Percentiles rank a stretch among this genome's conserved stretches.
These are phyloP conservation scores for Camelina hispida DNA, from an alignment of 345 rosid genomes.

Conservation along the genomic window DNA sequence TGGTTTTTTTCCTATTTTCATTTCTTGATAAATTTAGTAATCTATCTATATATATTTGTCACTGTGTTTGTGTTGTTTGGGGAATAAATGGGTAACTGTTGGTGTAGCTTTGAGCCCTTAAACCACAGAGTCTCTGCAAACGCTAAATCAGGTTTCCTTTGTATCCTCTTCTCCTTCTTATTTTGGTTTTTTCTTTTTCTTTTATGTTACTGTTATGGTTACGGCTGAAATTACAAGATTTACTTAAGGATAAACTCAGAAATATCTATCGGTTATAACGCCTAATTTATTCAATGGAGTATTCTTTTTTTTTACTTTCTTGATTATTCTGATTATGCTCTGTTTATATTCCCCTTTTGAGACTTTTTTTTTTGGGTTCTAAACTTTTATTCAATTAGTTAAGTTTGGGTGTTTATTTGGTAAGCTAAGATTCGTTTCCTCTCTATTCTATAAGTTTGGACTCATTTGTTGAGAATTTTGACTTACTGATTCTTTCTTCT, in stretches of 20 bases:
- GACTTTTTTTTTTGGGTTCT: neutral
- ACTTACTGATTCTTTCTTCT: neutral
- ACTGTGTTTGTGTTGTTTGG: conserved; percentile 25
- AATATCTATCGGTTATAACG: conserved; percentile 5
- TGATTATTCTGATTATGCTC: conserved; percentile 32
- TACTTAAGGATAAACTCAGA: neutral
- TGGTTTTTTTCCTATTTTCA: conserved; percentile 29
- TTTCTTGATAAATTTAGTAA: conserved; percentile 28
- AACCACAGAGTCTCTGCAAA: conserved; percentile 81
- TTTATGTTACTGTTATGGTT: conserved; percentile 25
- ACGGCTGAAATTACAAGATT: conserved; percentile 7
- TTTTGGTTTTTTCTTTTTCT: neutral
- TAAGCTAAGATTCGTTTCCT: conserved; percentile 10
- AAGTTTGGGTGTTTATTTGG: neutral
- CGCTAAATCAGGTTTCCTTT: conserved; percentile 76
- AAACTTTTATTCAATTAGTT: conserved; percentile 2
- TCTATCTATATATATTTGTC: neutral
- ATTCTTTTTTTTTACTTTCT: conserved; percentile 13
- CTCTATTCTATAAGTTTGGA: conserved; percentile 1
- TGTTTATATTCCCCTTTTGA: conserved; percentile 30
- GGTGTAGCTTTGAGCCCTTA: conserved; percentile 70
- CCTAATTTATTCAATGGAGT: neutral
- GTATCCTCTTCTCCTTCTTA: conserved; percentile 21
- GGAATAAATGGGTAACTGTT: conserved; percentile 83
- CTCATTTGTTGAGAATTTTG: conserved; percentile 18